Evolutionary conservation across 208 protist genomes (phyloP), one percentile per base, ranked within the genome.

Genomic region (Acanthamoeba lenticulata): DNA sequence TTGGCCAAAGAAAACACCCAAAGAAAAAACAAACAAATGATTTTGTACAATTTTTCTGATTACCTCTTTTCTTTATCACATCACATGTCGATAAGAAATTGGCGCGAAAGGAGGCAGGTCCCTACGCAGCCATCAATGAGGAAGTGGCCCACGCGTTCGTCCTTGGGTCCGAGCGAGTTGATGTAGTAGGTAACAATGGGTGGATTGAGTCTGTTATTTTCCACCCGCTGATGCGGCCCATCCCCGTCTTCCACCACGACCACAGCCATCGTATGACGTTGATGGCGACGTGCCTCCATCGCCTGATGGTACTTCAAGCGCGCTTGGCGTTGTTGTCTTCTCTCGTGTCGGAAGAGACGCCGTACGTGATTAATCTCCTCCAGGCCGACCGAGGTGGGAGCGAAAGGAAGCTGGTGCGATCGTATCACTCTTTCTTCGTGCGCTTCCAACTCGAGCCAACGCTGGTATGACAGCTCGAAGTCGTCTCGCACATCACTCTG

Each of bases 241-340:
- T 81, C 72, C 7, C 72, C 72, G 32, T 81, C 72, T 81, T 81
- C 72, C 32, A 52, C 72, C 7, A 81, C 40, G 24, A 81, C 42
- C 72, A 81, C 5, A 29, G 42, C 42, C 1, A 81, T 81, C 4
- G 40, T 47, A 3, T 49, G 42, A 6, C 72, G 62, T 15, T 81
- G 40, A 29, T 81, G 19, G 9, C 72, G 1, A 2, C 42, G 34
- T 27, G 42, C 40, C 5, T 42, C 72, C 2, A 52, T 27, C 7
- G 34, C 72, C 40, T 81, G 34, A 27, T 81, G 34, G 19, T 81
- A 49, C 19, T 47, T 81, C 13, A 81, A 32, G 19, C 40, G 11
- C 17, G 72, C 72, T 5, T 32, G 6, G 2, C 72, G 72, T n/a
- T 49, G 34, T 36, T 47, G 15, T n/a, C 72, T 19, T 38, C 72